Conservation (phyloP, 768 basidiomycete genomes). For the Leccinum olivaceopallidum region DNA sequence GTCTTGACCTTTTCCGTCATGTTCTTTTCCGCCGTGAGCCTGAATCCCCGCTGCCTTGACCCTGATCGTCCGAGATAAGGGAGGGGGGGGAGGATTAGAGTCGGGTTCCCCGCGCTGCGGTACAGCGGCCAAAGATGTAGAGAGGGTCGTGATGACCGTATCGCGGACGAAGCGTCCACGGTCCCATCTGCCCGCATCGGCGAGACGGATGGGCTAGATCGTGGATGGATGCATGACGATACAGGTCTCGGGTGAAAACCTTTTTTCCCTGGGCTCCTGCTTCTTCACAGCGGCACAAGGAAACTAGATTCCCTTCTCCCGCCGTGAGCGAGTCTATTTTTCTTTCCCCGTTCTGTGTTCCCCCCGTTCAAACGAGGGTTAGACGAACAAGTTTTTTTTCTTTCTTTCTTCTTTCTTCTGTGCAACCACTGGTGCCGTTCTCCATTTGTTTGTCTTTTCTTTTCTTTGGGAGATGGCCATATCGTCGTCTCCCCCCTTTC, state of each 20-base stretch:
- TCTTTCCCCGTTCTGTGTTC: conserved; percentile 5
- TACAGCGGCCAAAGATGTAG: conserved; percentile 20
- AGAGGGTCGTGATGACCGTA: conserved; percentile 4
- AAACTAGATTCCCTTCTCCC: conserved; percentile 4
- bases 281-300: conserved; percentile 9
- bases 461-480: neutral
- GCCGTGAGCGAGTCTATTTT: conserved; percentile 3
- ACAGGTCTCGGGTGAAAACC: conserved; percentile 3
- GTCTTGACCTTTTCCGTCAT: neutral
- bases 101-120: conserved; percentile 6
- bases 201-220: conserved; percentile 2
- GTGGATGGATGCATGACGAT: conserved; percentile 1
- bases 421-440: neutral
- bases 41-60: conserved; percentile 13
- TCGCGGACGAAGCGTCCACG: conserved; percentile 4
- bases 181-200: conserved; percentile 18
- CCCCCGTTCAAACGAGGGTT: conserved; percentile 8
- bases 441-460: conserved; percentile 1
- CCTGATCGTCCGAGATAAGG: conserved; percentile 17
- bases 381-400: neutral
- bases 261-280: conserved; percentile 2
- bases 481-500: conserved; percentile 11
- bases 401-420: neutral
- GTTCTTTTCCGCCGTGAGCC: neutral
- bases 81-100: conserved; percentile 9